Conservation (phyloP, 352 stramenopile species). For the Phytophthora ohioensis region DNA sequence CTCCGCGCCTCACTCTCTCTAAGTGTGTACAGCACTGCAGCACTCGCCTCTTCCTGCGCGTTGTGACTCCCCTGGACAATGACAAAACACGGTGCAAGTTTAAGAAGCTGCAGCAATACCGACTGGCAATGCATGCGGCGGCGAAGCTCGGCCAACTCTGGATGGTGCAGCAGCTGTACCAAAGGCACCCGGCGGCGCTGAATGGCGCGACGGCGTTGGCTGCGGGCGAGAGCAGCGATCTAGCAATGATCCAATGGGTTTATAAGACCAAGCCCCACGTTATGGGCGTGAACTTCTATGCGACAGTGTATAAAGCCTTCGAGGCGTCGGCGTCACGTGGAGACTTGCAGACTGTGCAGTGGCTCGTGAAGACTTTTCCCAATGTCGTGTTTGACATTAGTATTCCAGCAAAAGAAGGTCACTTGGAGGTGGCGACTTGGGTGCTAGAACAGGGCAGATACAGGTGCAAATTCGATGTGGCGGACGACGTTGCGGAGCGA, state of each 20-base stretch:
- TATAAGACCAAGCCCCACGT: not conserved
- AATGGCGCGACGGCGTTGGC: conserved; percentile 7
- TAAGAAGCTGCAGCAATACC: conserved; percentile 18
- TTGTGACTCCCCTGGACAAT: conserved; percentile 8
- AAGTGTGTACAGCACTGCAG: conserved; percentile 9
- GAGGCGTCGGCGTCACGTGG: not conserved
- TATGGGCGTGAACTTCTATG: conserved; percentile 4
- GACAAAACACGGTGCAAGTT: conserved; percentile 8
- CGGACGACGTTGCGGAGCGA: not conserved
- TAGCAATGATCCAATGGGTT: conserved; percentile 4
- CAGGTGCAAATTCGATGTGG: conserved; percentile 1
- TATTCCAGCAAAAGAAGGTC: conserved; percentile 2
- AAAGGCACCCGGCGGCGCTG: conserved; percentile 12
- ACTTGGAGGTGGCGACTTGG: conserved; percentile 4
- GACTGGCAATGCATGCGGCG: conserved; percentile 12
- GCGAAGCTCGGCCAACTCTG: conserved; percentile 12
- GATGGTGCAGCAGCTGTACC: conserved; percentile 20
- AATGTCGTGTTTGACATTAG: conserved; percentile 6
- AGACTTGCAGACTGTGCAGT: conserved; percentile 4
- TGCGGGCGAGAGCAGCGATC: not conserved
- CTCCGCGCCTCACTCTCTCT: not conserved
- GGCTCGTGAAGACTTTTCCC: not conserved
- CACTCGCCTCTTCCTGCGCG: conserved; percentile 6
- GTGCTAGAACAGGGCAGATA: conserved; percentile 3
- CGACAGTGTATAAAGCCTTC: conserved; percentile 4